Evolutionary conservation across 2,329 filamentous ascomycete genomes (phyloP).

Genomic region (Cladosporium phlei): DNA sequence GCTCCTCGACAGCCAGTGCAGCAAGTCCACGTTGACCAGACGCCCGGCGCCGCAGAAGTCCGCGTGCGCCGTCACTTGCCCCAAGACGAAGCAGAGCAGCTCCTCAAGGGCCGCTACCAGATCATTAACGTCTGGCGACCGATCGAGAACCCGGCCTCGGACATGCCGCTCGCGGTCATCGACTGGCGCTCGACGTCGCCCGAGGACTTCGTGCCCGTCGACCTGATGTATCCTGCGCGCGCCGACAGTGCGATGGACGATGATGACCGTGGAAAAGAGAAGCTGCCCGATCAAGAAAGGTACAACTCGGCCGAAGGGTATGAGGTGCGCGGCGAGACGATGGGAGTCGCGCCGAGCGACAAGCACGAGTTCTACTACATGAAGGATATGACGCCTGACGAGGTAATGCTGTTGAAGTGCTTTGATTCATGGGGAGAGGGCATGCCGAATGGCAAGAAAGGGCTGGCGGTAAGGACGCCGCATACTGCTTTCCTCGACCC

Average conservation of each 20-base stretch:
- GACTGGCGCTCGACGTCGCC: conserved; percentile 58
- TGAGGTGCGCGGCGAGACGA: conserved; percentile 59
- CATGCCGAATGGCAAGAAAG: conserved; percentile 34
- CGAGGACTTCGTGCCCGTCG: conserved; percentile 55
- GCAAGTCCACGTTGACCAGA: conserved; percentile 69
- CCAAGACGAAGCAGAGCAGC: conserved; percentile 50
- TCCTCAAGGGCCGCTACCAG: conserved; percentile 57
- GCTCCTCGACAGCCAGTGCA: conserved; percentile 62
- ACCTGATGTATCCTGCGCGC: conserved; percentile 57
- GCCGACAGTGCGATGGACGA: conserved; percentile 35
- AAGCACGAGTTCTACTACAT: conserved; percentile 60
- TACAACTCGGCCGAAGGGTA: conserved; percentile 55
- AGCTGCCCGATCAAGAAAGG: conserved; percentile 45
- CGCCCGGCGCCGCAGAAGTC: conserved; percentile 55
- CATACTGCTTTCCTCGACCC: conserved; percentile 79
- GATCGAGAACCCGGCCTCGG: conserved; percentile 58
- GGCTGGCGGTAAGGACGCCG: conserved; percentile 47
- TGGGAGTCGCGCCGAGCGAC: conserved; percentile 54
- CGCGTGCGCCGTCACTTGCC: conserved; percentile 60
- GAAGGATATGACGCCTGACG: conserved; percentile 61
- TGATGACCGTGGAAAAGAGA: conserved; percentile 57
- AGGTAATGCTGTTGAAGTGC: conserved; percentile 51
- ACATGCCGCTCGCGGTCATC: conserved; percentile 64
- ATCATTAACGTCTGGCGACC: conserved; percentile 70
- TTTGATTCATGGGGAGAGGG: conserved; percentile 43